Percentiles rank a stretch among this genome's conserved stretches.
These are phyloP conservation scores for Candida alai DNA, from an alignment of 805 yeast genomes.

Conservation along the genomic window DNA sequence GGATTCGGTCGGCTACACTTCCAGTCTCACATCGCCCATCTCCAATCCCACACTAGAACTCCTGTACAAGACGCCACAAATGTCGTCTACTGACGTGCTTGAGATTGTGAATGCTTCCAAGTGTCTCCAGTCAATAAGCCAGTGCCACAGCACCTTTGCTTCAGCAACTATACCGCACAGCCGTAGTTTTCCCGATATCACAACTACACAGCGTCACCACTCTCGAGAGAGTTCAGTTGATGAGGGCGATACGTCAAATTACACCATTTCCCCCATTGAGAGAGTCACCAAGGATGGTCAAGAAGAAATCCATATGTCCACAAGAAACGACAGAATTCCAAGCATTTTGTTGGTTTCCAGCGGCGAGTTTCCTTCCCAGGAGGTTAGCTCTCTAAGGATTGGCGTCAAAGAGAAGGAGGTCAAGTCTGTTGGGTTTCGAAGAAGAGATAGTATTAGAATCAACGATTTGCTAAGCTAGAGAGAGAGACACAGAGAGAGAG, in stretches of 20 bases:
- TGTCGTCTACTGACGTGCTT: slow-evolving; percentile 18
- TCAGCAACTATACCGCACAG: too few species aligned
- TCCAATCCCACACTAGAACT: too few species aligned
- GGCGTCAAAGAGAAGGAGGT: slow-evolving; percentile 4
- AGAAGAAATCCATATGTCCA: too few species aligned
- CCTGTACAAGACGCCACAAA: slow-evolving; percentile 1
- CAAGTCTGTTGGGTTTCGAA: not conserved
- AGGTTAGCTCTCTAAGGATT: slow-evolving; percentile 1
- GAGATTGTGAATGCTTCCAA: slow-evolving; percentile 35
- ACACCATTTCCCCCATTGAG: slow-evolving; percentile 7
- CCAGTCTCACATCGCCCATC: too few species aligned
- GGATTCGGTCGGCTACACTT: too few species aligned
- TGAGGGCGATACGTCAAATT: slow-evolving; percentile 7
- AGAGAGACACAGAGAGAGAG: too few species aligned
- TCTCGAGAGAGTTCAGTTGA: slow-evolving; percentile 2
- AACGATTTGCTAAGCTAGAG: slow-evolving; percentile 25
- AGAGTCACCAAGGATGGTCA: too few species aligned
- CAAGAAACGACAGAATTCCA: not conserved
- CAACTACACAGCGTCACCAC: too few species aligned
- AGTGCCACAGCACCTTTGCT: too few species aligned
- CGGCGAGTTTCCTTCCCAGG: too few species aligned
- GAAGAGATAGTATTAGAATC: slow-evolving; percentile 24
- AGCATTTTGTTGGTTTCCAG: too few species aligned
- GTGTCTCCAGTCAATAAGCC: slow-evolving; percentile 27
- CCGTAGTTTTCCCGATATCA: too few species aligned